Evolutionary conservation across 2,329 filamentous ascomycete genomes (phyloP).

Genomic region (Trichoderma pleuroti): DNA sequence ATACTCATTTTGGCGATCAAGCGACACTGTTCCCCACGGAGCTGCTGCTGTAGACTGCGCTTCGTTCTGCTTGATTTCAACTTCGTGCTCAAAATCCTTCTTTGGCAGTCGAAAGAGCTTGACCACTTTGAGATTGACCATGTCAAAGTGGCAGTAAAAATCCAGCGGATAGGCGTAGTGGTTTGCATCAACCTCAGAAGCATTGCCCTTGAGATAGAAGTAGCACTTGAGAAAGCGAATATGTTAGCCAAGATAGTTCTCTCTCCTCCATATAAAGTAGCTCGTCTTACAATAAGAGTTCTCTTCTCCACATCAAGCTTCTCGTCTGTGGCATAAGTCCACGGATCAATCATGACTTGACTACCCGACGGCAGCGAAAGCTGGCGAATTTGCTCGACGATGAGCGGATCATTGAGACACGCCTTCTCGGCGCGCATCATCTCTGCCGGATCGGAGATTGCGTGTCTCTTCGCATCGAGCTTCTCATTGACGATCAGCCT

Average conservation of each 20-base stretch:
- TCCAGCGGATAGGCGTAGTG: neutral
- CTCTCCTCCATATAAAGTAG: neutral
- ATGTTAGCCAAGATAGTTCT: neutral
- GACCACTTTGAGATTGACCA: neutral
- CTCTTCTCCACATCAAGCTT: neutral
- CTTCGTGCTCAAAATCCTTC: neutral
- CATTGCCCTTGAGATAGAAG: neutral
- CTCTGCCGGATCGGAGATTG: neutral
- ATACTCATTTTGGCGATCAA: neutral
- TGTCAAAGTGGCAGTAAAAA: neutral
- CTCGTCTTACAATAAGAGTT: neutral
- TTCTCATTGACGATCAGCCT: neutral
- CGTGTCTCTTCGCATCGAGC: neutral
- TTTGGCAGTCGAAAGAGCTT: neutral
- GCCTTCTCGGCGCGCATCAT: neutral
- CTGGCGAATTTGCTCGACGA: neutral
- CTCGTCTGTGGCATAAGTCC: neutral
- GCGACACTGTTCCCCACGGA: constrained; percentile 32
- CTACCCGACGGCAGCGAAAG: neutral
- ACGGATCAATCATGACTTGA: neutral
- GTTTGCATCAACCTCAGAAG: neutral
- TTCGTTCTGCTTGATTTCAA: neutral
- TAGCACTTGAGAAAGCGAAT: neutral
- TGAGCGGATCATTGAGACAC: neutral
- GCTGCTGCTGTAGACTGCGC: constrained; percentile 20